These are phyloP conservation scores for Xylaria hypoxylon DNA, from an alignment of 2,329 filamentous ascomycete genomes.

Conservation along the genomic window DNA sequence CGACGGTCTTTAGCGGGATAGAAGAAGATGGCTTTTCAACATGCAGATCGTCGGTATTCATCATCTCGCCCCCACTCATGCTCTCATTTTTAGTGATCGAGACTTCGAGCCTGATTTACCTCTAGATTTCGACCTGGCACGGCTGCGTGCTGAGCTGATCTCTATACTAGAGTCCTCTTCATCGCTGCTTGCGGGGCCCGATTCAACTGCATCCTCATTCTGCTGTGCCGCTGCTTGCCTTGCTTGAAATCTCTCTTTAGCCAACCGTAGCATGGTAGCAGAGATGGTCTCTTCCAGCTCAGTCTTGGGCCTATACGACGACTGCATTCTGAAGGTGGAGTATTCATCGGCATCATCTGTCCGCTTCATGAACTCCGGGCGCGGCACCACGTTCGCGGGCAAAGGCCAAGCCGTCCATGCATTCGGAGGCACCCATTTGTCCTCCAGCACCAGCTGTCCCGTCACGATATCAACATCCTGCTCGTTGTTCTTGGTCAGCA, in stretches of 20 bases:
- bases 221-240: conserved; percentile 53
- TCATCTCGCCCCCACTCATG: conserved; percentile 38
- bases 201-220: conserved; percentile 29
- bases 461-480: conserved; percentile 49
- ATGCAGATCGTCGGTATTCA: conserved; percentile 41
- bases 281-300: conserved; percentile 77
- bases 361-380: conserved; percentile 62
- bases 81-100: conserved; percentile 41
- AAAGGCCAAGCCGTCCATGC: conserved; percentile 91
- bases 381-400: conserved; percentile 69
- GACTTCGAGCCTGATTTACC: conserved; percentile 34
- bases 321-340: conserved; percentile 62
- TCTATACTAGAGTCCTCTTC: conserved; percentile 40
- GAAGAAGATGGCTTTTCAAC: conserved; percentile 12
- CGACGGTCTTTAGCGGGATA: conserved; percentile 59
- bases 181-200: conserved; percentile 27
- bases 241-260: conserved; percentile 71
- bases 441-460: conserved; percentile 42
- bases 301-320: conserved; percentile 63
- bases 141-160: conserved; percentile 30
- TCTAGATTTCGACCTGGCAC: conserved; percentile 28
- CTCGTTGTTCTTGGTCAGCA: conserved; percentile 25
- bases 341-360: conserved; percentile 55
- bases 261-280: conserved; percentile 72
- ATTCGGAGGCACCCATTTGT: conserved; percentile 65